Evolutionary conservation across 2,329 filamentous ascomycete species (phyloP).

Genomic region (Aspergillus jensenii): DNA sequence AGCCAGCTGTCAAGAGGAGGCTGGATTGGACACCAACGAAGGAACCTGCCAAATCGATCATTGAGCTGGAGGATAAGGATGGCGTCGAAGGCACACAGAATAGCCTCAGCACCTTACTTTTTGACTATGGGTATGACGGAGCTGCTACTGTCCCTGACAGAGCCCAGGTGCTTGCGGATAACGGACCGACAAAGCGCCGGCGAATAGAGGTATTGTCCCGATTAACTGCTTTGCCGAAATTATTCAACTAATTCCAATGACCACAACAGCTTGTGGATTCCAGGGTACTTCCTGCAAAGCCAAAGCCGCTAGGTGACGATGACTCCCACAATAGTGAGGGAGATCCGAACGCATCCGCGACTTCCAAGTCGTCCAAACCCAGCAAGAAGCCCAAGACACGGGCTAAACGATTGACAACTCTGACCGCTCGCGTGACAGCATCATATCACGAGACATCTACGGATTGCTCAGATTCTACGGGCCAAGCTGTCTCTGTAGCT

Average conservation of each 20-base stretch:
- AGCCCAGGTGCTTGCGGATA: slow-evolving; percentile 15
- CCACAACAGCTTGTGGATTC: slow-evolving; percentile 26
- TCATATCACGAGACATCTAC: slow-evolving; percentile 55
- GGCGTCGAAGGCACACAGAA: background rate
- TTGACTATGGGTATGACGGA: slow-evolving; percentile 41
- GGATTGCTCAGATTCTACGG: slow-evolving; percentile 14
- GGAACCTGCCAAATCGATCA: slow-evolving; percentile 33
- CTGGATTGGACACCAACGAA: slow-evolving; percentile 68
- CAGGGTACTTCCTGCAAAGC: slow-evolving; percentile 15
- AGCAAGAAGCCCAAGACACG: slow-evolving; percentile 47
- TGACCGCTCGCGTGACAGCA: slow-evolving; percentile 75
- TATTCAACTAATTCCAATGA: slow-evolving; percentile 3
- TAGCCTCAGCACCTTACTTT: slow-evolving; percentile 38
- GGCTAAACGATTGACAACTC: slow-evolving; percentile 71
- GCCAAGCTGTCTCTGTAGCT: slow-evolving; percentile 4
- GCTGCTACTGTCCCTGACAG: slow-evolving; percentile 14
- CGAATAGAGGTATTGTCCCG: slow-evolving; percentile 34
- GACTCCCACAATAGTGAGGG: slow-evolving; percentile 16
- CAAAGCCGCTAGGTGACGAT: slow-evolving; percentile 4
- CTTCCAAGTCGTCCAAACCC: slow-evolving; percentile 10
- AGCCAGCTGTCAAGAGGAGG: slow-evolving; percentile 55
- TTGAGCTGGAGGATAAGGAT: slow-evolving; percentile 16
- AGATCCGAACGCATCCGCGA: slow-evolving; percentile 12
- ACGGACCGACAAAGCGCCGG: slow-evolving; percentile 37
- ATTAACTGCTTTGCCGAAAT: background rate